A percentile compares a stretch with the other conserved stretches of the same genome.
phyloP scores from a whole-genome alignment of 2,329 filamentous ascomycete species.

The Phoma sp. region DNA sequence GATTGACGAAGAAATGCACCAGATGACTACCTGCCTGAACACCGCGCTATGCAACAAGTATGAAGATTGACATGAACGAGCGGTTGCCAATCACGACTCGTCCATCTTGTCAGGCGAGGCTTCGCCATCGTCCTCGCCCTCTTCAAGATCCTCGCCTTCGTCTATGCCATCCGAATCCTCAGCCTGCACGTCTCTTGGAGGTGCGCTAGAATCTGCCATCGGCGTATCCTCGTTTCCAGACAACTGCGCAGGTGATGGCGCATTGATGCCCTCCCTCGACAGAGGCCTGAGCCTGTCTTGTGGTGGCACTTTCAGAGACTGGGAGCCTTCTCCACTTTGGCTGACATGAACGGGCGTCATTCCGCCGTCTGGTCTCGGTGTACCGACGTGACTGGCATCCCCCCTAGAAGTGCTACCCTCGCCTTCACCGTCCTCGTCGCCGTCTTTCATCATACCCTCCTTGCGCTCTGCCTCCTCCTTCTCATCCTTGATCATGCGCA shows the following conservation, averaged over 20 bases:
- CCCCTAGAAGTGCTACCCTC: constrained; percentile 48
- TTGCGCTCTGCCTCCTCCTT: constrained; percentile 91
- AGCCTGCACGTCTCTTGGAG: constrained; percentile 28
- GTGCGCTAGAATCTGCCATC: constrained; percentile 38
- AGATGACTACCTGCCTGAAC: constrained; percentile 26
- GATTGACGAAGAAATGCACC: constrained; percentile 11
- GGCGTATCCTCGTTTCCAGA: constrained; percentile 35
- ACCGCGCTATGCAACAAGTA: constrained; percentile 43
- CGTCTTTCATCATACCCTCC: constrained; percentile 65
- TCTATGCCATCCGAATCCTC: constrained; percentile 44
- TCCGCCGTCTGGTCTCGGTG: constrained; percentile 52
- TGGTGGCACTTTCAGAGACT: constrained; percentile 37
- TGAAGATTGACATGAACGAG: constrained; percentile 1
- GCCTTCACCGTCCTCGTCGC: constrained; percentile 49
- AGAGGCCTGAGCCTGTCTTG: constrained; percentile 42
- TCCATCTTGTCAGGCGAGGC: constrained; percentile 37
- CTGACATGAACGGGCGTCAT: constrained; percentile 49
- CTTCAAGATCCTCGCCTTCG: constrained; percentile 41
- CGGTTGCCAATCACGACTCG: constrained; percentile 26
- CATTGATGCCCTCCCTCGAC: constrained; percentile 35
- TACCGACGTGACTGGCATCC: constrained; percentile 51
- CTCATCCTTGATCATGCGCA: constrained; percentile 87
- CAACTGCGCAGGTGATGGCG: constrained; percentile 35
- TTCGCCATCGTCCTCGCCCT: constrained; percentile 38
- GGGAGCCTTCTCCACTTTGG: constrained; percentile 38